Evolutionary conservation across 2,329 filamentous ascomycete genomes (phyloP).

Genomic region (Hymenoscyphus scutula): DNA sequence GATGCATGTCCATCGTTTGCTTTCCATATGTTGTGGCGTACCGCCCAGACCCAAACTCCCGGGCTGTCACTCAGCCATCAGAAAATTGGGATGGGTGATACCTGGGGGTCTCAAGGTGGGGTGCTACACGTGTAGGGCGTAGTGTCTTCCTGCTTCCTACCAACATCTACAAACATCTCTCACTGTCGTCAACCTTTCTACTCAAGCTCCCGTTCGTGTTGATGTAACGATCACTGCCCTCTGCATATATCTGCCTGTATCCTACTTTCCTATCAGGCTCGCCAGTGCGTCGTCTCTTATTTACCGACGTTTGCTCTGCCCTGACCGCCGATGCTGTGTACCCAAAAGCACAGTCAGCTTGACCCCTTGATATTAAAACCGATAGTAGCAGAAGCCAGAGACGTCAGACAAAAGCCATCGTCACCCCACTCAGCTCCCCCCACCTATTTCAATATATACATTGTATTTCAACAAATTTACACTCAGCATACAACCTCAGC

Average conservation of each 20-base stretch:
- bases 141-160: not conserved
- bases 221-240: not conserved
- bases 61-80: not conserved
- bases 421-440: not conserved
- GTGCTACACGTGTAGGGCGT: not conserved
- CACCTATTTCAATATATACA: not conserved
- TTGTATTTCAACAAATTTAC: not conserved
- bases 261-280: not conserved
- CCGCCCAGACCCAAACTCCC: not conserved
- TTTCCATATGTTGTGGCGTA: not conserved
- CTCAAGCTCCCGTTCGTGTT: not conserved
- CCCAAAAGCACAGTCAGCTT: not conserved
- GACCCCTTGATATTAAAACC: not conserved
- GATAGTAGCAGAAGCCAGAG: not conserved
- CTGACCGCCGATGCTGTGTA: slow-evolving; percentile 1
- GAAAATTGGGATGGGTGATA: not conserved
- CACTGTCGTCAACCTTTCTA: not conserved
- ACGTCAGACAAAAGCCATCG: not conserved
- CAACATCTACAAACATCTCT: not conserved
- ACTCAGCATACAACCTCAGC: not conserved
- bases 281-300: not conserved
- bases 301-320: not conserved
- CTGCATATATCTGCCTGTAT: not conserved
- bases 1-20: not conserved
- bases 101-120: not conserved